Evolutionary conservation across 257 asterid genomes (phyloP).

Genomic region (Prunella vulgaris): DNA sequence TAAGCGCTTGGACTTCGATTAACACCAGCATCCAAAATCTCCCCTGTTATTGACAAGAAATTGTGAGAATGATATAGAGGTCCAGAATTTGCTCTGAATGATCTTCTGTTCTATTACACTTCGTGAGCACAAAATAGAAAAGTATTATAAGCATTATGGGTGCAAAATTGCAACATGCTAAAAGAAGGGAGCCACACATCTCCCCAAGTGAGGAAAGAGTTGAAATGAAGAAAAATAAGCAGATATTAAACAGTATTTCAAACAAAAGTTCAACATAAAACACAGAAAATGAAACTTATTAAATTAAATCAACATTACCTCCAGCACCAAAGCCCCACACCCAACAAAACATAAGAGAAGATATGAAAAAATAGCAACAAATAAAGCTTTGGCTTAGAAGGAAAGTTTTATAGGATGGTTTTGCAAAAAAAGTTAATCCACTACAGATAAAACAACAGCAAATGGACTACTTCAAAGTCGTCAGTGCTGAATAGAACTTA

Average conservation of each 20-base stretch:
- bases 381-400: neutral
- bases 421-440: neutral
- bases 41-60: conserved; percentile 59
- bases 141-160: conserved; percentile 7
- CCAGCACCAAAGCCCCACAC: conserved; percentile 4
- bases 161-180: neutral
- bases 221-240: conserved; percentile 3
- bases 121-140: neutral
- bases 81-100: neutral
- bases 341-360: neutral
- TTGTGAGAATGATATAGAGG: conserved; percentile 11
- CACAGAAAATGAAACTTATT: neutral
- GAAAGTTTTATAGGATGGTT: neutral
- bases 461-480: neutral
- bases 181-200: neutral
- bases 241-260: neutral
- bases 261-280: neutral
- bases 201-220: conserved; percentile 3
- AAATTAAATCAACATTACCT: neutral
- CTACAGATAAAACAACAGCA: neutral
- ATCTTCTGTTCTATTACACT: neutral
- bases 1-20: conserved; percentile 98
- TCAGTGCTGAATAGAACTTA: neutral
- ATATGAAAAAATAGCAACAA: neutral
- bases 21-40: conserved; percentile 82